phyloP scores from a whole-genome alignment of 352 stramenopile genomes.

The Phytophthora nicotianae region DNA sequence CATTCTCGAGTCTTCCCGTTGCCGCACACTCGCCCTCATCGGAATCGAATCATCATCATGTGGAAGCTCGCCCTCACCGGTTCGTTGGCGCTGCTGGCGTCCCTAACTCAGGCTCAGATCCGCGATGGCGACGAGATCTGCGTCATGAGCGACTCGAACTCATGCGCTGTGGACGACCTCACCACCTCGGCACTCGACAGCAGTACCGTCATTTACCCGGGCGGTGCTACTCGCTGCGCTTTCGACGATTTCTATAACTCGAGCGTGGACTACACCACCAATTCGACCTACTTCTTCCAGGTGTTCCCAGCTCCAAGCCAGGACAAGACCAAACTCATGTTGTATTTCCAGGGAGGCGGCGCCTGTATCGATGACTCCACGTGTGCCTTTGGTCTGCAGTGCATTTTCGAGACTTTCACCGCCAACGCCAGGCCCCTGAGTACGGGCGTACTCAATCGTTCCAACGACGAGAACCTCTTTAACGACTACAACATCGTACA shows the following conservation, averaged over 20 bases:
- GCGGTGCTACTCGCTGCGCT: slow-evolving; percentile 55
- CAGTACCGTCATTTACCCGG: slow-evolving; percentile 64
- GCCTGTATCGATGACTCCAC: slow-evolving; percentile 69
- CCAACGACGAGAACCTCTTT: slow-evolving; percentile 69
- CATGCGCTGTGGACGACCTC: slow-evolving; percentile 59
- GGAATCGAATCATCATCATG: slow-evolving; percentile 17
- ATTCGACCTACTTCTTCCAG: slow-evolving; percentile 77
- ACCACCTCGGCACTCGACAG: slow-evolving; percentile 48
- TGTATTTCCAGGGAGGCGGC: slow-evolving; percentile 77
- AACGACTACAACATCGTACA: slow-evolving; percentile 82
- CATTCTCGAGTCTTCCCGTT: slow-evolving; percentile 25
- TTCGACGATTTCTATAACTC: slow-evolving; percentile 57
- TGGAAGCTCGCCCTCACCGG: slow-evolving; percentile 41
- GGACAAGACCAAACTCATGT: slow-evolving; percentile 67
- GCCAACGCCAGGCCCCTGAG: slow-evolving; percentile 53
- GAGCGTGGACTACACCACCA: slow-evolving; percentile 49
- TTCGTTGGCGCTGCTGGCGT: slow-evolving; percentile 32
- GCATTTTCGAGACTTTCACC: slow-evolving; percentile 61
- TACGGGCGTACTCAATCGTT: slow-evolving; percentile 64
- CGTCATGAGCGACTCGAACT: slow-evolving; percentile 52
- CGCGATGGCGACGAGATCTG: slow-evolving; percentile 61
- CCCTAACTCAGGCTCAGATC: slow-evolving; percentile 30
- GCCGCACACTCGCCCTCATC: slow-evolving; percentile 4
- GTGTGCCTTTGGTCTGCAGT: slow-evolving; percentile 71
- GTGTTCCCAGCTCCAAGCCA: slow-evolving; percentile 60